Evolutionary conservation across 2,329 filamentous ascomycete species (phyloP).

Genomic region (Fusarium illudens): DNA sequence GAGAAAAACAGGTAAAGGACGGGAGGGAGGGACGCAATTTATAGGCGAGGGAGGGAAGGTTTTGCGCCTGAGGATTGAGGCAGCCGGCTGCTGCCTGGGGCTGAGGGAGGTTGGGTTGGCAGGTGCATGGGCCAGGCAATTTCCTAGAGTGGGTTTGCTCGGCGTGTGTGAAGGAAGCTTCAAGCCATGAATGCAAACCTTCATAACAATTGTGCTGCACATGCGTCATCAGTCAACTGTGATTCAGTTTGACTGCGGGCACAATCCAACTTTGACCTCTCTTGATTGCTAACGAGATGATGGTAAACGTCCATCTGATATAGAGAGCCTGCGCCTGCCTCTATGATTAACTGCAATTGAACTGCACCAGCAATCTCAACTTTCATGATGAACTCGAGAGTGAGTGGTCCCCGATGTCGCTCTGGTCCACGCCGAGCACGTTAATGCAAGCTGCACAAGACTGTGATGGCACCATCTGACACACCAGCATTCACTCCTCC

Average conservation of each 20-base stretch:
- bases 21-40: conserved; percentile 36
- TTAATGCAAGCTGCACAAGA: too few species aligned
- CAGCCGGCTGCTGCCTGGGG: not conserved
- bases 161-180: not conserved
- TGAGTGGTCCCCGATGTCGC: not conserved
- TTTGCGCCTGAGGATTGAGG: conserved; percentile 26
- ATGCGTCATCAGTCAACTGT: not conserved
- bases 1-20: conserved; percentile 35
- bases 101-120: conserved; percentile 10
- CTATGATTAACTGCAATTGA: not conserved
- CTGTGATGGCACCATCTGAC: too few species aligned
- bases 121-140: conserved; percentile 1
- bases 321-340: not conserved
- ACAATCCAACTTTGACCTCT: not conserved
- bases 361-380: not conserved
- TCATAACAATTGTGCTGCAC: not conserved
- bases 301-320: not conserved
- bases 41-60: conserved; percentile 38
- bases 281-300: not conserved
- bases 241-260: not conserved
- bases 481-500: too few species aligned
- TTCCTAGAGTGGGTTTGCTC: not conserved
- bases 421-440: too few species aligned
- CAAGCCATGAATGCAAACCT: not conserved
- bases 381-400: not conserved